Conservation (phyloP, 352 stramenopile species). For the Phytophthora nicotianae region DNA sequence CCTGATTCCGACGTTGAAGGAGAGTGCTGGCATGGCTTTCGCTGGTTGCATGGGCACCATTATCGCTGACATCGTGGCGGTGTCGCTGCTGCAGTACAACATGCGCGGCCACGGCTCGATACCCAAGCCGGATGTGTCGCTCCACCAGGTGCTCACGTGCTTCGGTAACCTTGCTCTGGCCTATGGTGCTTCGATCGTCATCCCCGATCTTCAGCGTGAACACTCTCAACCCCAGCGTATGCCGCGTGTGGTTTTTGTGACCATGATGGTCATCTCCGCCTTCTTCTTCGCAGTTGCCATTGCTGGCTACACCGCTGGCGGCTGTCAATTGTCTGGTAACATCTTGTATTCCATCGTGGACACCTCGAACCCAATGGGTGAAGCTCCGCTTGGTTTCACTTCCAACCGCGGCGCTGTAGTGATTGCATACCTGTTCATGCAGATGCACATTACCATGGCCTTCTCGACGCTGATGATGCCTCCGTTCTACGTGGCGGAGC, state of each 20-base stretch:
- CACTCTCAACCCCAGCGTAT: conserved; percentile 24
- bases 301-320: conserved; percentile 21
- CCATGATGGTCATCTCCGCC: conserved; percentile 20
- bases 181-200: conserved; percentile 25
- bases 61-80: conserved; percentile 24
- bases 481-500: conserved; percentile 33
- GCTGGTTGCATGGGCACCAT: conserved; percentile 27
- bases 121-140: conserved; percentile 13
- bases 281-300: conserved; percentile 25
- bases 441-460: conserved; percentile 30
- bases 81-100: conserved; percentile 25
- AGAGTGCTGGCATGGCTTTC: conserved; percentile 19
- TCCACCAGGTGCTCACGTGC: conserved; percentile 24
- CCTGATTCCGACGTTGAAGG: conserved; percentile 27
- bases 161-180: conserved; percentile 30
- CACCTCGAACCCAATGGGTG: conserved; percentile 15
- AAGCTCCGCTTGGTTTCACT: conserved; percentile 24
- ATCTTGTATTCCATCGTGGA: conserved; percentile 34
- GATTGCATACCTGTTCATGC: conserved; percentile 35
- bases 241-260: conserved; percentile 25
- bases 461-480: conserved; percentile 29
- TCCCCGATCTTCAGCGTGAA: conserved; percentile 25
- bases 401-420: conserved; percentile 27
- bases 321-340: conserved; percentile 29
- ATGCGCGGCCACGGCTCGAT: conserved; percentile 26